Percentiles rank a stretch among this genome's conserved stretches.
These are phyloP conservation scores for Phytophthora meadii DNA, from an alignment of 352 stramenopile genomes.

Conservation along the genomic window DNA sequence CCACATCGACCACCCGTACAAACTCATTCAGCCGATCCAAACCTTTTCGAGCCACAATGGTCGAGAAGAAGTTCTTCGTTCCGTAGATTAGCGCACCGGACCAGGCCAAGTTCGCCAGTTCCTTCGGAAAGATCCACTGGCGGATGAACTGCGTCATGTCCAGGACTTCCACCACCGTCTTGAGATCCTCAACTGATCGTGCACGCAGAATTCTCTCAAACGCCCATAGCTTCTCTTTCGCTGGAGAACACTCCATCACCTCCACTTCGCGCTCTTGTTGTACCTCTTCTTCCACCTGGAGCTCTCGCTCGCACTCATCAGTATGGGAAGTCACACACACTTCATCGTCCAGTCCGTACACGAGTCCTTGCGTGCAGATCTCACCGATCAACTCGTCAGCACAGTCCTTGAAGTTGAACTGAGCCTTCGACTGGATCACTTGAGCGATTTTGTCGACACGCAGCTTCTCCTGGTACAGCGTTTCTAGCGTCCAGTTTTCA, in stretches of 20 bases:
- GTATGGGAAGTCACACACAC: slow-evolving; percentile 48
- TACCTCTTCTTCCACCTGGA: slow-evolving; percentile 61
- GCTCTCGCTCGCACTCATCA: slow-evolving; percentile 64
- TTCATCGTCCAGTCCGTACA: slow-evolving; percentile 51
- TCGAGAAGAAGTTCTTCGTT: slow-evolving; percentile 59
- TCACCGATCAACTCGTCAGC: slow-evolving; percentile 11
- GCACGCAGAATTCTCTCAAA: slow-evolving; percentile 24
- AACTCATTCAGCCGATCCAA: slow-evolving; percentile 25
- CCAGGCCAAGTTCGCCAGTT: slow-evolving; percentile 40
- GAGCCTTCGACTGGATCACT: slow-evolving; percentile 40
- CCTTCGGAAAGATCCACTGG: slow-evolving; percentile 10
- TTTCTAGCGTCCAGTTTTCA: slow-evolving; percentile 60
- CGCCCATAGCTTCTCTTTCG: slow-evolving; percentile 24
- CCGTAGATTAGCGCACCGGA: slow-evolving; percentile 32
- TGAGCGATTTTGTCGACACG: slow-evolving; percentile 37
- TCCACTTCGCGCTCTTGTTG: slow-evolving; percentile 41
- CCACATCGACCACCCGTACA: slow-evolving; percentile 41
- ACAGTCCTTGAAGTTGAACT: neutral
- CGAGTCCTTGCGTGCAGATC: slow-evolving; percentile 20
- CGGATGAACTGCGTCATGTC: slow-evolving; percentile 15
- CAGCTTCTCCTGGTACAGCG: slow-evolving; percentile 42
- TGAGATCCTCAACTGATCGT: slow-evolving; percentile 21
- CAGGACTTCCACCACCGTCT: neutral
- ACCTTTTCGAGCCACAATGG: slow-evolving; percentile 1
- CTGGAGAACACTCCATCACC: slow-evolving; percentile 7